These are phyloP conservation scores for Aureobasidium vineae DNA, from an alignment of 2,329 filamentous ascomycete genomes.

Conservation along the genomic window DNA sequence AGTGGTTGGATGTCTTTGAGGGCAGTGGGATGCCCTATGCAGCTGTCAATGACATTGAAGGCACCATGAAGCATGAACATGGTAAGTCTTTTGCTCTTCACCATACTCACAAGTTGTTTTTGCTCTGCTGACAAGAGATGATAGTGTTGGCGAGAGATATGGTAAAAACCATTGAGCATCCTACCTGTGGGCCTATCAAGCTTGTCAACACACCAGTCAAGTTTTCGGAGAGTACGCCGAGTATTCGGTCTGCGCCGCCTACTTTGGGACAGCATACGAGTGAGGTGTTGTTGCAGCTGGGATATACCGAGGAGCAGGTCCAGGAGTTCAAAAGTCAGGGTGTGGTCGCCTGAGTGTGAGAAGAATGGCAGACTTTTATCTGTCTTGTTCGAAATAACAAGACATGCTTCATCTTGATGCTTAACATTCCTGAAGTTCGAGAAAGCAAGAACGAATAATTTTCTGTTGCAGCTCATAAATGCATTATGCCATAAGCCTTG, in stretches of 20 bases:
- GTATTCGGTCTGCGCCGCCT: constrained; percentile 74
- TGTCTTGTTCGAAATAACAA: too few species aligned
- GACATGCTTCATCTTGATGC: too few species aligned
- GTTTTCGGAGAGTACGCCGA: constrained; percentile 77
- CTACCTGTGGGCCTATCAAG: constrained; percentile 77
- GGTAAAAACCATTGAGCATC: constrained; percentile 85
- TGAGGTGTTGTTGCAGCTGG: constrained; percentile 66
- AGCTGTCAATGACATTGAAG: constrained; percentile 89
- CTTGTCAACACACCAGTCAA: constrained; percentile 94
- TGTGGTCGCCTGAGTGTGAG: constrained; percentile 52
- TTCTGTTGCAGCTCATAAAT: too few species aligned
- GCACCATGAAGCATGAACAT: constrained; percentile 79
- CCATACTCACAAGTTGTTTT: too few species aligned
- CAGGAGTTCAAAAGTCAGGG: constrained; percentile 62
- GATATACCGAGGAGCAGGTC: constrained; percentile 60
- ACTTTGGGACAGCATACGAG: constrained; percentile 84
- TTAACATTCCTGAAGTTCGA: too few species aligned
- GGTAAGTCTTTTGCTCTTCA: constrained; percentile 50
- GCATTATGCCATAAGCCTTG: too few species aligned
- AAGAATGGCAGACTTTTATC: too few species aligned
- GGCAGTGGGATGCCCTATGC: constrained; percentile 93
- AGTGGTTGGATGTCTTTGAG: constrained; percentile 85
- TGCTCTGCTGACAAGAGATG: neutral
- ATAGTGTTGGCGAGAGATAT: constrained; percentile 72
- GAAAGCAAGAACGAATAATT: too few species aligned